phyloP scores from a whole-genome alignment of 2,329 filamentous ascomycete species.

The Dendrostoma leiphaemia region DNA sequence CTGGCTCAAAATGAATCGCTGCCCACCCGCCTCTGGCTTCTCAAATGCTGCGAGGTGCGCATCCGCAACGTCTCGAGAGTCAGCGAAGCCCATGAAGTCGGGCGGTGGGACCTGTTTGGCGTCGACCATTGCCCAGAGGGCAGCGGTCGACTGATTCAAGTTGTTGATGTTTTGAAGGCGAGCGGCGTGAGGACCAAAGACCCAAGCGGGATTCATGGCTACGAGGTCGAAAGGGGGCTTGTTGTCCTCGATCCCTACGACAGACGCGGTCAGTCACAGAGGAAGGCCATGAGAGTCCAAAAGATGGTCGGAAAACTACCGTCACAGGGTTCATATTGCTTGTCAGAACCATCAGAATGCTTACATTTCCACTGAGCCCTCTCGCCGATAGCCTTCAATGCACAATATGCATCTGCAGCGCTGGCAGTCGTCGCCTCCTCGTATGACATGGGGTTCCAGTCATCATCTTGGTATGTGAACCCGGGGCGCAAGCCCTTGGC shows the following conservation, averaged over 20 bases:
- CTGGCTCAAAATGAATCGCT: constrained; percentile 19
- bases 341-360: too few species aligned
- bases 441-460: neutral
- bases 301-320: too few species aligned
- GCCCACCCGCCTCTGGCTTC: constrained; percentile 1
- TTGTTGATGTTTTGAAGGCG: neutral
- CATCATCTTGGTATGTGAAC: neutral
- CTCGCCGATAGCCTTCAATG: constrained; percentile 15
- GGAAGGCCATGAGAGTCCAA: too few species aligned
- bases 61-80: constrained; percentile 15
- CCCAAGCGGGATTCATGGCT: constrained; percentile 10
- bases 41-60: constrained; percentile 4
- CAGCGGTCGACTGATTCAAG: neutral
- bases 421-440: neutral
- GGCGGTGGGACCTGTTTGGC: constrained; percentile 8
- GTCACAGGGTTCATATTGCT: too few species aligned
- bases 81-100: constrained; percentile 14
- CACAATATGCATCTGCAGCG: neutral
- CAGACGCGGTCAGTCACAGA: neutral
- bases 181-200: constrained; percentile 16
- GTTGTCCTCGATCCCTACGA: neutral
- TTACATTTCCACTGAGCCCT: constrained; percentile 13
- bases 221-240: constrained; percentile 14
- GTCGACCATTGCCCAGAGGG: constrained; percentile 18
- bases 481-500: neutral